A percentile compares a stretch with the other conserved stretches of the same genome.
Evolutionary conservation across 768 basidiomycete genomes (phyloP).

Genomic region (Leccinum olivaceopallidum): DNA sequence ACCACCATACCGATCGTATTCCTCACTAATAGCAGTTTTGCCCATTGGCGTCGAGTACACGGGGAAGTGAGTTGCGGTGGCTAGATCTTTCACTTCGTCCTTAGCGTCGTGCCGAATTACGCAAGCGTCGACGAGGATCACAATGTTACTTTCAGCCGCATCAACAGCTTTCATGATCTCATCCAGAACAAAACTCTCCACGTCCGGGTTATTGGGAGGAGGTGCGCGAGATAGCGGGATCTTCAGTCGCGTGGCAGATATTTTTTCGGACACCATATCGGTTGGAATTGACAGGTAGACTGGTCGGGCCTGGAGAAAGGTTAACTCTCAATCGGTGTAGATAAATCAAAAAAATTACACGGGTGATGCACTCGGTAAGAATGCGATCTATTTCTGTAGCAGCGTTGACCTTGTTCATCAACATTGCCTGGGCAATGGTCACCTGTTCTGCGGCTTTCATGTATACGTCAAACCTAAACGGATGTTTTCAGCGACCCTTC

Average conservation of each 20-base stretch:
- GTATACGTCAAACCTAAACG: slow-evolving; percentile 77
- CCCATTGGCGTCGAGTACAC: slow-evolving; percentile 83
- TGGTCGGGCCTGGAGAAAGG: slow-evolving; percentile 61
- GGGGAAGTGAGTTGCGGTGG: slow-evolving; percentile 65
- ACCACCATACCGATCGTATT: slow-evolving; percentile 73
- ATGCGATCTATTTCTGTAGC: slow-evolving; percentile 77
- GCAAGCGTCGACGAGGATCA: slow-evolving; percentile 84
- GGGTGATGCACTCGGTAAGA: slow-evolving; percentile 65
- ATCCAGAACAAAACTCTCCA: slow-evolving; percentile 70
- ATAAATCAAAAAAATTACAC: slow-evolving; percentile 34
- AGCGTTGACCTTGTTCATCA: slow-evolving; percentile 56
- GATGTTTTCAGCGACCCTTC: not conserved
- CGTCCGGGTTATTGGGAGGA: slow-evolving; percentile 54
- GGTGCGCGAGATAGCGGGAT: slow-evolving; percentile 52
- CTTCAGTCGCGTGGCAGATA: slow-evolving; percentile 63
- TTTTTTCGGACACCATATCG: slow-evolving; percentile 70
- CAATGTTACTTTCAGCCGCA: slow-evolving; percentile 56
- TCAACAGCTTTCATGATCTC: slow-evolving; percentile 68
- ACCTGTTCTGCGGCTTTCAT: slow-evolving; percentile 72
- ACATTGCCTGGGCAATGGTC: slow-evolving; percentile 62
- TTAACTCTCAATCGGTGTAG: not conserved
- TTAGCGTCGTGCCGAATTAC: slow-evolving; percentile 69
- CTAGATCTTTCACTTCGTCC: slow-evolving; percentile 61
- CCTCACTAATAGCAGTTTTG: slow-evolving; percentile 74
- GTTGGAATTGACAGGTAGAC: slow-evolving; percentile 88